These are phyloP conservation scores for Arthrobotrys conoides DNA, from an alignment of 2,329 filamentous ascomycete genomes.

Conservation along the genomic window DNA sequence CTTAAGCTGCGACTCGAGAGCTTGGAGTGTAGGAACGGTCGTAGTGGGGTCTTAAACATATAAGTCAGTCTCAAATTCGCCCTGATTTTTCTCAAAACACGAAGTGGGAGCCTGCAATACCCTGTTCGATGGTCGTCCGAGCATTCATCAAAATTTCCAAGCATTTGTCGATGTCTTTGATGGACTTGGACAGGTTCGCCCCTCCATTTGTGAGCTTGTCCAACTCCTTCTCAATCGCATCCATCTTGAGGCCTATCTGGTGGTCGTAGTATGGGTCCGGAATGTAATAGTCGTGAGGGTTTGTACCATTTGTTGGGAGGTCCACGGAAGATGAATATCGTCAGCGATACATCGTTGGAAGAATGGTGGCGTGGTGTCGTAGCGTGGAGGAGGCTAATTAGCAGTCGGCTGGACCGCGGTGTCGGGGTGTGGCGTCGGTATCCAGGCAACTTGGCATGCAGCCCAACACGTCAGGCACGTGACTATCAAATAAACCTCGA, in stretches of 20 bases:
- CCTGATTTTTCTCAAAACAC: neutral
- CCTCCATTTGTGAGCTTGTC: slow-evolving; percentile 78
- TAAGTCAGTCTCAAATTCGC: neutral
- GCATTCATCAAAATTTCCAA: slow-evolving; percentile 83
- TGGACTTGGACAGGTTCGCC: slow-evolving; percentile 78
- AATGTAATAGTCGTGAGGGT: slow-evolving; percentile 30
- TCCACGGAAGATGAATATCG: slow-evolving; percentile 11
- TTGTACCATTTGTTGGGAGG: slow-evolving; percentile 1
- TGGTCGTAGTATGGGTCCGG: slow-evolving; percentile 5
- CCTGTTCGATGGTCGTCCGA: slow-evolving; percentile 79
- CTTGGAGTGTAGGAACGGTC: slow-evolving; percentile 81
- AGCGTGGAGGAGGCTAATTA: slow-evolving; percentile 22
- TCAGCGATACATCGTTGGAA: slow-evolving; percentile 32
- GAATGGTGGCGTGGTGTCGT: slow-evolving; percentile 19
- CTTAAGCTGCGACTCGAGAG: slow-evolving; percentile 88
- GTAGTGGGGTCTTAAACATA: slow-evolving; percentile 75
- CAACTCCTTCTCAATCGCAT: slow-evolving; percentile 78
- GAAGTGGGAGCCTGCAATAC: slow-evolving; percentile 68
- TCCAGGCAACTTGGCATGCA: slow-evolving; percentile 3
- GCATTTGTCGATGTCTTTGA: slow-evolving; percentile 84
- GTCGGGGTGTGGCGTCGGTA: slow-evolving; percentile 29
- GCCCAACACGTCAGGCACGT: neutral
- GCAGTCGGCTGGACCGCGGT: slow-evolving; percentile 33
- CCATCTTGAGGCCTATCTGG: slow-evolving; percentile 59
- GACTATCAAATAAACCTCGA: neutral